Evolutionary conservation across 2,329 filamentous ascomycete genomes (phyloP), one percentile per base, ranked within the genome.

Genomic region (Neopestalotiopsis rosae): DNA sequence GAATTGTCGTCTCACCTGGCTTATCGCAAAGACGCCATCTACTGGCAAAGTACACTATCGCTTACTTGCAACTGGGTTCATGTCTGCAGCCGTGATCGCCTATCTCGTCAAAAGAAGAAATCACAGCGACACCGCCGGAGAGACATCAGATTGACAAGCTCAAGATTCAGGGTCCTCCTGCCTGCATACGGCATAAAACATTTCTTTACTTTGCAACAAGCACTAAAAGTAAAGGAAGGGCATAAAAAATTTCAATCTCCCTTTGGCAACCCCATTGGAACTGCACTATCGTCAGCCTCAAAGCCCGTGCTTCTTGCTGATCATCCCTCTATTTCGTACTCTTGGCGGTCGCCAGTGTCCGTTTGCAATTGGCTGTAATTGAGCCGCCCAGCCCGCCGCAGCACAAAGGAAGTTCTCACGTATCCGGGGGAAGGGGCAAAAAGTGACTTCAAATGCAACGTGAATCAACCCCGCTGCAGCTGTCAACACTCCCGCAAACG

Each of bases 401-500:
- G 20, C 45, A 52, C 17, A 52, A 20, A 52, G n/a, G 45, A 52
- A 52, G 45, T 20, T 20, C 20, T 49, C 13, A 49, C 13, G 34
- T 38, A 49, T 5, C 13, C 42, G 5, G 6, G 24, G 45, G 45
- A 52, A 52, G 45, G 45, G 45, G 20, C 17, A 52, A 52, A 28
- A 20, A 24, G 45, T 52, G 45, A 52, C 45, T 52, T 52, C 17
- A 9, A 52, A 52, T 52, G 45, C n/a, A 52, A 52, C 45, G 45
- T 52, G 45, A n/a, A 24, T 52, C 6, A 20, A 52, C 45, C 45
- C 45, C 45, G 45, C 45, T 20, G 20, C 45, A 52, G 45, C 45
- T 52, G 45, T 52, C 45, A 52, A 52, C 45, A 52, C 45, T 52
- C n/a, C n/a, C 45, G 45, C 45, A 52, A 52, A 52, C 45, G 45